Conservation (phyloP, 1,284 basidiomycete species). For the Trametes pubescens region DNA sequence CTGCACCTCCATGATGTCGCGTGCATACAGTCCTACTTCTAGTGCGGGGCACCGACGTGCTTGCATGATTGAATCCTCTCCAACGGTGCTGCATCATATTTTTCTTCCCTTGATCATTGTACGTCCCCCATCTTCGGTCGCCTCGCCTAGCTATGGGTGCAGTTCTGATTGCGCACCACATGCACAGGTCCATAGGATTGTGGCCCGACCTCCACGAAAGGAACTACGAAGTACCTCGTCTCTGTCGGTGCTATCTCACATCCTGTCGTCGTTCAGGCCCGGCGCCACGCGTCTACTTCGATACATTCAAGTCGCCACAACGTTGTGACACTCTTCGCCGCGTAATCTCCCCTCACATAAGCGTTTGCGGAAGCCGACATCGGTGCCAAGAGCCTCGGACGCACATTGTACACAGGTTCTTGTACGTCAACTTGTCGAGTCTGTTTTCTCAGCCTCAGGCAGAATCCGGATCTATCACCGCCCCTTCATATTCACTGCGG, state of each 20-base stretch:
- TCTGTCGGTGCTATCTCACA: constrained; percentile 1
- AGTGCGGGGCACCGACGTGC: constrained; percentile 14
- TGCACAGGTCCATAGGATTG: constrained; percentile 9
- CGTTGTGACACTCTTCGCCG: background rate
- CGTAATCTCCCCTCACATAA: constrained; percentile 2
- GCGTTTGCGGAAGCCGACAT: background rate
- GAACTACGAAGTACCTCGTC: background rate
- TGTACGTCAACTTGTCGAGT: background rate
- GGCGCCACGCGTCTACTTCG: constrained; percentile 1
- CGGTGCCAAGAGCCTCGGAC: constrained; percentile 6
- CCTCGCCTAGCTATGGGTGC: constrained; percentile 7
- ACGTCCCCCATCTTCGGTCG: constrained; percentile 6
- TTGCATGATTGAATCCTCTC: constrained; percentile 21
- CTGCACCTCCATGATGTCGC: background rate
- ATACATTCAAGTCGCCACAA: constrained; percentile 1
- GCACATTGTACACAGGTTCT: background rate
- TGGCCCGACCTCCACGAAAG: background rate
- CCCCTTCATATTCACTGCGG: background rate
- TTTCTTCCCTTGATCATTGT: constrained; percentile 18
- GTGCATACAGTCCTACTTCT: constrained; percentile 13
- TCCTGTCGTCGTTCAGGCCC: constrained; percentile 7
- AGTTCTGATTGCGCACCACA: constrained; percentile 17
- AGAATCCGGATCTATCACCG: constrained; percentile 13
- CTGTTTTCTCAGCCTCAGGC: constrained; percentile 13
- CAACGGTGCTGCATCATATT: constrained; percentile 16